Conservation (phyloP, 768 basidiomycete species). For the Phaffia australis region DNA sequence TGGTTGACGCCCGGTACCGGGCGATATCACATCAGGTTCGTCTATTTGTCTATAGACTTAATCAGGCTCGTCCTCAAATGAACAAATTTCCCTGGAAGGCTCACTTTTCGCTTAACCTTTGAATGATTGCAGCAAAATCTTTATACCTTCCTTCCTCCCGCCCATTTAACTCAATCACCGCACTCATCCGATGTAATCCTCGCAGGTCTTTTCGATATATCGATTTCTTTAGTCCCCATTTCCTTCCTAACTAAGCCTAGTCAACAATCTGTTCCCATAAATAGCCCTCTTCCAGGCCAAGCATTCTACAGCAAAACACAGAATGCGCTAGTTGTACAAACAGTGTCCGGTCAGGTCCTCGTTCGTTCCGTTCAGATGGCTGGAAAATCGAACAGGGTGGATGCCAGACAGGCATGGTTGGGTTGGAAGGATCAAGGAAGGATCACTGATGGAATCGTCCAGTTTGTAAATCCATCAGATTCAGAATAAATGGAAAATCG, state of each 20-base stretch:
- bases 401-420: neutral
- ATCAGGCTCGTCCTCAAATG: neutral
- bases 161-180: neutral
- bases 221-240: neutral
- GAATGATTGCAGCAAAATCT: neutral
- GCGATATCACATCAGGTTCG: constrained; percentile 62
- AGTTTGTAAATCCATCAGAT: no score
- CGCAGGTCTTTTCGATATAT: no score
- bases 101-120: neutral
- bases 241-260: neutral
- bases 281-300: neutral
- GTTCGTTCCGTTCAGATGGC: neutral
- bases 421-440: constrained; percentile 11
- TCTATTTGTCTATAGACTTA: neutral
- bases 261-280: neutral
- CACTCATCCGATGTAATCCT: neutral
- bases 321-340: constrained; percentile 11
- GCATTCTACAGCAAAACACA: neutral
- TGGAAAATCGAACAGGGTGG: neutral
- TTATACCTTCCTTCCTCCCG: constrained; percentile 2
- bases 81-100: neutral
- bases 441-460: neutral
- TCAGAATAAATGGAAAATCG: no score
- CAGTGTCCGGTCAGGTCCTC: neutral
- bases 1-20: constrained; percentile 49